A percentile compares a stretch with the other conserved stretches of the same genome.
These are phyloP conservation scores for Kazachstania psychrophila DNA, from an alignment of 805 yeast species.

Conservation along the genomic window DNA sequence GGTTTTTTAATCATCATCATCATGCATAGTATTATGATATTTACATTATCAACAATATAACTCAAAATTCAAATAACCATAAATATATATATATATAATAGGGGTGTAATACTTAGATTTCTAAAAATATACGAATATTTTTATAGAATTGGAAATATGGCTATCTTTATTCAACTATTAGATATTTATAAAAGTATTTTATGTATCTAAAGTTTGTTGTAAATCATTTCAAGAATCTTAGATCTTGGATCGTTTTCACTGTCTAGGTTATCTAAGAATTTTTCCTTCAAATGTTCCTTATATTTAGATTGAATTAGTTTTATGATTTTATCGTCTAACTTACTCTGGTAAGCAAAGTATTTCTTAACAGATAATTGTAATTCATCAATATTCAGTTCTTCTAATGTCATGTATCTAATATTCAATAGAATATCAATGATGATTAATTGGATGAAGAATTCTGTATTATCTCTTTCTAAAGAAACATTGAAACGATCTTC, in stretches of 20 bases:
- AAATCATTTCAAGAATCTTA: conserved; percentile 26
- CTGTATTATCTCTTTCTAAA: conserved; percentile 19
- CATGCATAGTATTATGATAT: no score
- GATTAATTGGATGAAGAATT: conserved; percentile 33
- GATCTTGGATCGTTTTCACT: conserved; percentile 23
- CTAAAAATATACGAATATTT: no score
- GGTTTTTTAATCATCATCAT: no score
- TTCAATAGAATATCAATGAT: conserved; percentile 56
- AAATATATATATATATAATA: no score
- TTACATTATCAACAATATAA: no score
- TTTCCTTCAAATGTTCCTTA: conserved; percentile 27
- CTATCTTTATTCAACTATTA: no score
- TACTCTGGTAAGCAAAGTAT: conserved; percentile 50
- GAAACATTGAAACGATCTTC: conserved; percentile 31
- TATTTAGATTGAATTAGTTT: conserved; percentile 31
- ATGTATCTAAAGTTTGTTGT: conserved; percentile 26
- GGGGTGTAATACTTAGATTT: no score
- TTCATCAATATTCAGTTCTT: conserved; percentile 38
- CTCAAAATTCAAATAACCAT: no score
- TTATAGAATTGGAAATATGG: no score
- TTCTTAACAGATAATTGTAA: conserved; percentile 66
- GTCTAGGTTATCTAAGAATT: conserved; percentile 25
- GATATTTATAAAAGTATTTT: no score
- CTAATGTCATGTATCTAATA: conserved; percentile 42
- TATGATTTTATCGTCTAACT: conserved; percentile 30